phyloP scores from a whole-genome alignment of 169 alveolate species.

The Neospora caninum region DNA sequence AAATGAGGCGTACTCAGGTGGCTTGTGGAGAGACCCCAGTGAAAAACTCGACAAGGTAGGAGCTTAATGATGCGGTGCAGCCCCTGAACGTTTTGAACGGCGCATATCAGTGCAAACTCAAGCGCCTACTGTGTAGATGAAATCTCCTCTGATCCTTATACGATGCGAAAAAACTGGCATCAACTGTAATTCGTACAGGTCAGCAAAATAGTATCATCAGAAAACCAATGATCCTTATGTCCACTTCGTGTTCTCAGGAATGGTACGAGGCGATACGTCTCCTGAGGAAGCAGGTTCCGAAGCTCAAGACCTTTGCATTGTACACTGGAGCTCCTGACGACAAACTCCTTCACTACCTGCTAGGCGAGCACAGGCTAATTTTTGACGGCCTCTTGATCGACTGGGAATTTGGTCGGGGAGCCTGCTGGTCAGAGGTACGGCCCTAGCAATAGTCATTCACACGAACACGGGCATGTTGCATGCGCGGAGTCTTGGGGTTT shows the following conservation, averaged over 20 bases:
- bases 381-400: constrained; percentile 25
- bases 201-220: too few relatives aligned
- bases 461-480: too few relatives aligned
- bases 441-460: not conserved
- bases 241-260: not conserved
- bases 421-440: constrained; percentile 37
- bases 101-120: not conserved
- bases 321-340: constrained; percentile 21
- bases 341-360: constrained; percentile 20
- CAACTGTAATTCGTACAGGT: too few relatives aligned
- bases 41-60: constrained; percentile 20
- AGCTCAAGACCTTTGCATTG: constrained; percentile 26
- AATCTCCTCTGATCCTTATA: too few relatives aligned
- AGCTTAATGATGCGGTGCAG: too few relatives aligned
- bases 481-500: too few relatives aligned
- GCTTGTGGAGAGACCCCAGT: constrained; percentile 31
- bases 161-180: too few relatives aligned
- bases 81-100: not conserved
- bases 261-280: constrained; percentile 35
- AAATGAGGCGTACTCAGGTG: not conserved
- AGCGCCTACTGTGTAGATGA: not conserved
- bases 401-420: constrained; percentile 33
- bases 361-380: constrained; percentile 24
- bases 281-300: constrained; percentile 31
- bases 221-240: not conserved